phyloP scores from a whole-genome alignment of 108 stramenopile species.

The Nitzschia inconspicua region DNA sequence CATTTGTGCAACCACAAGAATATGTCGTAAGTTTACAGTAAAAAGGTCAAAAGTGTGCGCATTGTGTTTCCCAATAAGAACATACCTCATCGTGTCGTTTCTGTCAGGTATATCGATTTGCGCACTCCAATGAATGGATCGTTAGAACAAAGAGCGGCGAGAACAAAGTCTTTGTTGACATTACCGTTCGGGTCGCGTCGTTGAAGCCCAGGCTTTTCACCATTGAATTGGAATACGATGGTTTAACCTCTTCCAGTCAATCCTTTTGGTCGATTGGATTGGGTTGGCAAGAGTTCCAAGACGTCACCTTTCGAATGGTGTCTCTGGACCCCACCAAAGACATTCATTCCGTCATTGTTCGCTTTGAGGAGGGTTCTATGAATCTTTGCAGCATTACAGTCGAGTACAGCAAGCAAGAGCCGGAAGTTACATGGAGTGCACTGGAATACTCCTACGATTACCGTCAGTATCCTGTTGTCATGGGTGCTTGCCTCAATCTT shows the following conservation, averaged over 20 bases:
- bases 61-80: no score
- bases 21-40: no score
- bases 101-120: no score
- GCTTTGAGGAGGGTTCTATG: not conserved
- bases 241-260: no score
- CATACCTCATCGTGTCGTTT: no score
- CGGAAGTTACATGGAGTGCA: not conserved
- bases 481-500: no score
- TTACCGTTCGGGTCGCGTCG: not conserved
- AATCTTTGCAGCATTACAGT: not conserved
- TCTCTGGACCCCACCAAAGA: not conserved
- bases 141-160: not conserved
- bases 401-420: not conserved
- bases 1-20: not conserved
- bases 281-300: not conserved
- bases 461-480: no score
- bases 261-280: not conserved
- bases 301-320: constrained; percentile 6
- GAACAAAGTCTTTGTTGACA: not conserved
- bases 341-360: not conserved
- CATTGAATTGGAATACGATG: not conserved
- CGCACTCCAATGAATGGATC: no score
- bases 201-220: not conserved
- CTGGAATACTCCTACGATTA: not conserved
- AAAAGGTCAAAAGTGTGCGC: no score